Evolutionary conservation across 306 rosid genomes (phyloP).

Genomic region (Styphnolobium japonicum): DNA sequence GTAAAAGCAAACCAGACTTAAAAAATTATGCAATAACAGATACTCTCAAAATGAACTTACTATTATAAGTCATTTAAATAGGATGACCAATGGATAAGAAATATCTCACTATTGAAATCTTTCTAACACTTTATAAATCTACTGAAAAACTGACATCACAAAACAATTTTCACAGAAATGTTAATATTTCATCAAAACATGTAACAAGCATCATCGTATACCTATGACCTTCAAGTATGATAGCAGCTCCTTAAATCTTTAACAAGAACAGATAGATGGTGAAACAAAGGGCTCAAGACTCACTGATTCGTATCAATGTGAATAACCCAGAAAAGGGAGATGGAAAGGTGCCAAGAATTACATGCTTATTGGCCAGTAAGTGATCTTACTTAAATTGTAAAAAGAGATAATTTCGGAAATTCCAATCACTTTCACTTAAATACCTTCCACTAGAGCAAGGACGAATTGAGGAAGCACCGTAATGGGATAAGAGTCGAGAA

Average conservation of each 20-base stretch:
- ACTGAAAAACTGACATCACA: background rate
- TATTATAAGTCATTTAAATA: too few relatives aligned
- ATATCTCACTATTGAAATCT: background rate
- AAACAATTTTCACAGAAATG: background rate
- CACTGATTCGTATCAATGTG: background rate
- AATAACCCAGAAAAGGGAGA: background rate
- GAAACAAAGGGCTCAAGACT: background rate
- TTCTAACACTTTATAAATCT: background rate
- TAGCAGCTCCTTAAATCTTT: background rate
- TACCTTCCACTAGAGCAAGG: slow-evolving; percentile 58
- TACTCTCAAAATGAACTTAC: background rate
- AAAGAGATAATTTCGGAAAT: background rate
- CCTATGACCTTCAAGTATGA: background rate
- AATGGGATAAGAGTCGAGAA: slow-evolving; percentile 63
- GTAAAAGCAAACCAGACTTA: background rate
- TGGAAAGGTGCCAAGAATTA: background rate
- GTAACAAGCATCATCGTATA: background rate
- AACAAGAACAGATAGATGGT: background rate
- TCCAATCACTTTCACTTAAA: background rate
- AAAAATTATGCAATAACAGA: background rate
- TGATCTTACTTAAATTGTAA: background rate
- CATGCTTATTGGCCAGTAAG: background rate
- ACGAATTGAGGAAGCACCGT: slow-evolving; percentile 70
- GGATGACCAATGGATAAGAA: background rate
- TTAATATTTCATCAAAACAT: background rate